Percentiles rank a stretch among this genome's conserved stretches.
Conservation (phyloP, 2,329 filamentous ascomycete genomes). For the Hyphodiscus sp. region DNA sequence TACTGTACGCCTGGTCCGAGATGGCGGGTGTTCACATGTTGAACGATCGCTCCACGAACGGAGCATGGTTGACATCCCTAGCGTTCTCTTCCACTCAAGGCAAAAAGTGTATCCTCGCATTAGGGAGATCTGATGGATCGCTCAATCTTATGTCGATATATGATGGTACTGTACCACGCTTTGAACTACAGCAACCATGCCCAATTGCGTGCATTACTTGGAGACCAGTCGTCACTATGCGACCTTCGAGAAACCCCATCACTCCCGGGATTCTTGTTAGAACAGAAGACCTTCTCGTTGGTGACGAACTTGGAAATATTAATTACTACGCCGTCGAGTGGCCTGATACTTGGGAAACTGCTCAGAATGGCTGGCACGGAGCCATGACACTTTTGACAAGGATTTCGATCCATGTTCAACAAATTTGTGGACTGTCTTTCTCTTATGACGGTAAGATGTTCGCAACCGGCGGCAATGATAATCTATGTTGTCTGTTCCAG, state of each 20-base stretch:
- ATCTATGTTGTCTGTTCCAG: slow-evolving; percentile 77
- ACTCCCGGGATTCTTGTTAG: slow-evolving; percentile 44
- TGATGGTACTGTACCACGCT: slow-evolving; percentile 60
- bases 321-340: slow-evolving; percentile 91
- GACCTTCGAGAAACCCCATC: slow-evolving; percentile 45
- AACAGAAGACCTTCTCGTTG: slow-evolving; percentile 80
- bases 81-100: slow-evolving; percentile 80
- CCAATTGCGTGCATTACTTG: slow-evolving; percentile 77
- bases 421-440: slow-evolving; percentile 92
- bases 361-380: slow-evolving; percentile 65
- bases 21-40: slow-evolving; percentile 55
- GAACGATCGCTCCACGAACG: slow-evolving; percentile 41
- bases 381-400: slow-evolving; percentile 70
- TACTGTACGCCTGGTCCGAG: slow-evolving; percentile 89
- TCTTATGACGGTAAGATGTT: slow-evolving; percentile 69
- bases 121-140: slow-evolving; percentile 71
- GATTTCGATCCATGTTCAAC: slow-evolving; percentile 74
- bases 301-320: slow-evolving; percentile 74
- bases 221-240: slow-evolving; percentile 54
- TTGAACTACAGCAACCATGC: slow-evolving; percentile 65
- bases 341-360: slow-evolving; percentile 58
- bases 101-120: slow-evolving; percentile 72
- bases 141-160: slow-evolving; percentile 73
- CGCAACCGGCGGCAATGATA: slow-evolving; percentile 89
- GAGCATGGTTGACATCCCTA: slow-evolving; percentile 69